These are phyloP conservation scores for Peniophora sp. DNA, from an alignment of 1,284 basidiomycete species.

Conservation along the genomic window DNA sequence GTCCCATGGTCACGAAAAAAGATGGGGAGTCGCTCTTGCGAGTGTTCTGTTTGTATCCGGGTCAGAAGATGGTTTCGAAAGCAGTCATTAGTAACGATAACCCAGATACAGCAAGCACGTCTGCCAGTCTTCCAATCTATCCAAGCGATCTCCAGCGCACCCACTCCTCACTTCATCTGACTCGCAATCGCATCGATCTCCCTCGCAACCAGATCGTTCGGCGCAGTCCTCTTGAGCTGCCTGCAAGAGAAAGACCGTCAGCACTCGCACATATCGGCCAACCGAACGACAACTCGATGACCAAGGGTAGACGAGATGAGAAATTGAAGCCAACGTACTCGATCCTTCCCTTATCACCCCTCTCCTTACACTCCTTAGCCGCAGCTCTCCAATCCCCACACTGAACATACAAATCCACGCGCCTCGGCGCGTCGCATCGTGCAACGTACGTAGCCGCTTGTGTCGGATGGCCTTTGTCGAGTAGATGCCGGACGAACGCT, in stretches of 20 bases:
- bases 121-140: too few species aligned
- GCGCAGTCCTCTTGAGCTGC: conserved; percentile 60
- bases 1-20: too few species aligned
- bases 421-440: conserved; percentile 75
- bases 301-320: too few species aligned
- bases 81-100: too few species aligned
- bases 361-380: conserved; percentile 81
- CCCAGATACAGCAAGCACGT: too few species aligned
- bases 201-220: conserved; percentile 70
- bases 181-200: conserved; percentile 68
- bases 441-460: conserved; percentile 74
- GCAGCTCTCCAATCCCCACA: conserved; percentile 87
- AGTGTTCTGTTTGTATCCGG: too few species aligned
- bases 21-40: too few species aligned
- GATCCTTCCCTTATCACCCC: conserved; percentile 72
- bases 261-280: too few species aligned
- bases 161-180: conserved; percentile 42
- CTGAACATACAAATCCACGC: conserved; percentile 79
- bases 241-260: conserved; percentile 27
- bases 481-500: conserved; percentile 79
- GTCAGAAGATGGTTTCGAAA: too few species aligned
- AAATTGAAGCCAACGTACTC: conserved; percentile 78
- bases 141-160: too few species aligned
- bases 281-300: too few species aligned
- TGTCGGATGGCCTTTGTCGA: conserved; percentile 61